Percentiles rank a stretch among this genome's conserved stretches.
phyloP scores from a whole-genome alignment of 1,284 basidiomycete species.

The Moesziomyces sp. region DNA sequence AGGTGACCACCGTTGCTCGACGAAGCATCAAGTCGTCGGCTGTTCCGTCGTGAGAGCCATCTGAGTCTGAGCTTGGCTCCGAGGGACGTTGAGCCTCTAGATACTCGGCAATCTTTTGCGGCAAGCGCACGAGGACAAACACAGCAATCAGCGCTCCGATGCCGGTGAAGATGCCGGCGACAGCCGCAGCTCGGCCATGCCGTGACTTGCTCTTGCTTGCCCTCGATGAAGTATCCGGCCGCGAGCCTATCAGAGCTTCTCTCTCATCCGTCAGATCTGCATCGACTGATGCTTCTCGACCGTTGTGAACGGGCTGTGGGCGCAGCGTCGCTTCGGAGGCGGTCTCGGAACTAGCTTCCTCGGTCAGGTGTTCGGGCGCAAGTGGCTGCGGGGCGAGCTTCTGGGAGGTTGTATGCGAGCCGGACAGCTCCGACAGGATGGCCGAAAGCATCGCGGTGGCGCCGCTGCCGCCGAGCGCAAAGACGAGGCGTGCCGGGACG shows the following conservation, averaged over 20 bases:
- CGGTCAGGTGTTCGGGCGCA: neutral
- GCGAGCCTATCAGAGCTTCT: slow-evolving; percentile 2
- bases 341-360: slow-evolving; percentile 3
- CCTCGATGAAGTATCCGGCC: neutral
- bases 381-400: neutral
- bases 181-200: slow-evolving; percentile 47
- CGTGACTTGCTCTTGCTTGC: neutral
- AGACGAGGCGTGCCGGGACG: slow-evolving; percentile 48
- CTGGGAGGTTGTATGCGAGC: neutral
- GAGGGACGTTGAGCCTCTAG: slow-evolving; percentile 13
- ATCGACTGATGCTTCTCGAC: neutral
- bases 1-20: slow-evolving; percentile 32
- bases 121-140: slow-evolving; percentile 51
- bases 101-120: slow-evolving; percentile 37
- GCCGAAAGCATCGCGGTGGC: slow-evolving; percentile 56
- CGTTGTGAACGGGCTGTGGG: neutral
- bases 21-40: slow-evolving; percentile 24
- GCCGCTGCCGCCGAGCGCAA: slow-evolving; percentile 52
- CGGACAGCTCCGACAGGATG: slow-evolving; percentile 31
- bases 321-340: slow-evolving; percentile 8
- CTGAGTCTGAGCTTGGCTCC: neutral
- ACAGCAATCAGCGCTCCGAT: slow-evolving; percentile 50
- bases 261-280: neutral
- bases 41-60: neutral
- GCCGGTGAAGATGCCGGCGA: slow-evolving; percentile 51